Percentiles rank a stretch among this genome's conserved stretches.
phyloP scores from a whole-genome alignment of 257 asterid species.

The Petunia axillaris region DNA sequence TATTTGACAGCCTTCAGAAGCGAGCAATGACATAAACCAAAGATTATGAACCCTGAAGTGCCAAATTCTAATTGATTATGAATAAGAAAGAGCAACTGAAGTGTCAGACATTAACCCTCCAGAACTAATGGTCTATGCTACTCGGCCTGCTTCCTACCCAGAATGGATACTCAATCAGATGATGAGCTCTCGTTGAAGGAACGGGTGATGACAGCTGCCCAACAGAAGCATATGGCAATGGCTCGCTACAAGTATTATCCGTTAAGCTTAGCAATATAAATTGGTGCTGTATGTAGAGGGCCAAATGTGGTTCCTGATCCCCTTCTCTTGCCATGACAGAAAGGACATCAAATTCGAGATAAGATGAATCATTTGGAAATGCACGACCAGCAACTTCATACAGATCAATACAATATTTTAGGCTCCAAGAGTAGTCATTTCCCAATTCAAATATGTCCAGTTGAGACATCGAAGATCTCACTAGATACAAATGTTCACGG shows the following conservation, averaged over 20 bases:
- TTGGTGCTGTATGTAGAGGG: background rate
- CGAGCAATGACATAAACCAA: too few species aligned
- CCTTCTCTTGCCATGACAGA: background rate
- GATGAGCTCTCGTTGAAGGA: background rate
- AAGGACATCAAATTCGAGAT: too few species aligned
- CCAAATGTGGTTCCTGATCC: background rate
- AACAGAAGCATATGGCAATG: background rate
- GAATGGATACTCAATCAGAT: background rate
- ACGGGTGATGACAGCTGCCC: background rate
- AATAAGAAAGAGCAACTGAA: too few species aligned
- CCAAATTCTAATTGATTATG: background rate
- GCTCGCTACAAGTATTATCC: background rate
- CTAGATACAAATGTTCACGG: background rate
- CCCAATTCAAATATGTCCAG: background rate
- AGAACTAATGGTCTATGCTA: background rate
- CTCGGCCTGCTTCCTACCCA: background rate
- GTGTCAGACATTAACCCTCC: background rate
- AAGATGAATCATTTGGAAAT: background rate
- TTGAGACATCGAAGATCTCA: background rate
- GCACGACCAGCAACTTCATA: too few species aligned
- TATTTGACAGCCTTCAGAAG: too few species aligned
- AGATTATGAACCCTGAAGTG: background rate
- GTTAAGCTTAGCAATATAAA: background rate
- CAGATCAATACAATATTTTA: background rate
- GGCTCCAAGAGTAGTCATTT: background rate